Evolutionary conservation across 1,139 yeast species (phyloP).

Genomic region (Kluyveromyces sp.): DNA sequence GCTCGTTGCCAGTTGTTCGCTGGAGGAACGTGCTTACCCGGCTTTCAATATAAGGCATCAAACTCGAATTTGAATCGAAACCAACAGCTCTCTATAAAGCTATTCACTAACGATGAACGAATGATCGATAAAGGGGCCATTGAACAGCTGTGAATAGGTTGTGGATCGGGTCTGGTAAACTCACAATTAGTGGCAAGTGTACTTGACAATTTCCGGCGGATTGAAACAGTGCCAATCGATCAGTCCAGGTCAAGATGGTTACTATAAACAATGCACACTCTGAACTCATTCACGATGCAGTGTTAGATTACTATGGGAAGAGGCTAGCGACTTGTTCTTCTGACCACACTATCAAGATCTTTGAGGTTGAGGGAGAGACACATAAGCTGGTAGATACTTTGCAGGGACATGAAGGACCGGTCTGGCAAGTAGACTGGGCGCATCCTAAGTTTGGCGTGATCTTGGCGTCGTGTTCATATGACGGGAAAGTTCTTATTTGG

Average conservation of each 20-base stretch:
- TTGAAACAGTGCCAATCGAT: too few relatives aligned
- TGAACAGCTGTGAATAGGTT: too few relatives aligned
- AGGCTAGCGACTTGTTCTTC: constrained; percentile 93
- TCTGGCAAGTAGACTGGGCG: constrained; percentile 99
- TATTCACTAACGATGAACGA: too few relatives aligned
- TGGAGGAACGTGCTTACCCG: too few relatives aligned
- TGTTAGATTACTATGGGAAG: constrained; percentile 91
- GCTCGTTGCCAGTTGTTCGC: too few relatives aligned
- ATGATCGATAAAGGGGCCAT: too few relatives aligned
- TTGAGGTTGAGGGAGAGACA: constrained; percentile 81
- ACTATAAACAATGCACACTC: constrained; percentile 77
- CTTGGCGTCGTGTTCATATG: constrained; percentile 90
- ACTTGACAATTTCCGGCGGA: too few relatives aligned
- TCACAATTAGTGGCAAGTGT: too few relatives aligned
- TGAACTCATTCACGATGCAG: constrained; percentile 94
- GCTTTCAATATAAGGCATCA: too few relatives aligned
- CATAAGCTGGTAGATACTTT: constrained; percentile 76
- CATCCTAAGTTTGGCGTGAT: constrained; percentile 97
- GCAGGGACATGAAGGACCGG: constrained; percentile 92
- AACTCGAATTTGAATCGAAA: too few relatives aligned
- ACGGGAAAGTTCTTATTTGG: constrained; percentile 93
- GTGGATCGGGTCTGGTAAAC: too few relatives aligned
- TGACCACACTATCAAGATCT: constrained; percentile 88
- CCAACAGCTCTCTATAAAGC: too few relatives aligned
- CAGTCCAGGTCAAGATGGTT: constrained; percentile 38